These are phyloP conservation scores for Alternaria atra DNA, from an alignment of 2,329 filamentous ascomycete species.

Conservation along the genomic window DNA sequence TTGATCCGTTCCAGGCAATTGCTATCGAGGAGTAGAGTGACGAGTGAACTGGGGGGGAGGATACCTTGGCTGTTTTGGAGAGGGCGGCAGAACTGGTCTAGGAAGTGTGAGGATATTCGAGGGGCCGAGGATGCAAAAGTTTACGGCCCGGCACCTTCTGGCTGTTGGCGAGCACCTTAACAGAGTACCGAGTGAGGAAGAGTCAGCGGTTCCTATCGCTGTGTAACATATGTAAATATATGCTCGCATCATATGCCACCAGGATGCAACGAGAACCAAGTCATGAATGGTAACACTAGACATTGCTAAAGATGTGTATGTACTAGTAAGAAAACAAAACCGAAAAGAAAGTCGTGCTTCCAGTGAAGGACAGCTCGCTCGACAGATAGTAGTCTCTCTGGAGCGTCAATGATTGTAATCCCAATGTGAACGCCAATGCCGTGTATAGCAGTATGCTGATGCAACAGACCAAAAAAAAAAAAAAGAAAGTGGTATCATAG, in stretches of 20 bases:
- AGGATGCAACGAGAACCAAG: neutral
- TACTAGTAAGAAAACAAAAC: neutral
- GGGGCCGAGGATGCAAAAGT: neutral
- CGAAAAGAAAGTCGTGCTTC: neutral
- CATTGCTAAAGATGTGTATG: conserved; percentile 2
- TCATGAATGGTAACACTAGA: conserved; percentile 2
- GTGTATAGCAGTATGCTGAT: conserved; percentile 16
- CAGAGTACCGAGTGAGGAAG: neutral
- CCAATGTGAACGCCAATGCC: conserved; percentile 16
- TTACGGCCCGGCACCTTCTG: neutral
- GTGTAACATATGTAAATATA: conserved; percentile 29
- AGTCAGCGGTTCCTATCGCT: conserved; percentile 3
- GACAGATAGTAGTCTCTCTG: conserved; percentile 4
- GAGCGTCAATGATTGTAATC: conserved; percentile 3
- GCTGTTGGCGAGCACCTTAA: neutral
- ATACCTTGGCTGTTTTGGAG: neutral
- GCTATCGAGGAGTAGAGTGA: conserved; percentile 34
- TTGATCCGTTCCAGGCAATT: conserved; percentile 68
- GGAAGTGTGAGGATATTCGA: neutral
- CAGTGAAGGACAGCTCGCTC: conserved; percentile 11
- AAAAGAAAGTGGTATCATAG: conserved; percentile 48
- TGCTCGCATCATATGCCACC: conserved; percentile 16
- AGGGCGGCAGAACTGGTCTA: neutral
- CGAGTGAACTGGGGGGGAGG: neutral
- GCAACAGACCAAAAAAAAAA: conserved; percentile 14